A percentile compares a stretch with the other conserved stretches of the same genome.
Evolutionary conservation across 1,139 yeast genomes (phyloP).

Genomic region (Saccharomycopsis phalli): DNA sequence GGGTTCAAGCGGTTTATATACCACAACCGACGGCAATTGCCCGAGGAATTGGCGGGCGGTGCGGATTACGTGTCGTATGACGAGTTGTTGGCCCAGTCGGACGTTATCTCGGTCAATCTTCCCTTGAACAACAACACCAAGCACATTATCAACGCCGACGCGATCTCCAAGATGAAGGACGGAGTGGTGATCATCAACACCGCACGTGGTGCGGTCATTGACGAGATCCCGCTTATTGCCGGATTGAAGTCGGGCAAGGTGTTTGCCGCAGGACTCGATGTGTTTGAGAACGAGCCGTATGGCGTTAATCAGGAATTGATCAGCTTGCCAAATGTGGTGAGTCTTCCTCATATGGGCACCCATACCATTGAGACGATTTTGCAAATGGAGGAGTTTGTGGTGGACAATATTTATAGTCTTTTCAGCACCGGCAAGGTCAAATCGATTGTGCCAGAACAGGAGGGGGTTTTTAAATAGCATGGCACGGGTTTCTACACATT

Average conservation of each 20-base stretch:
- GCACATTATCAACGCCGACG: constrained; percentile 47
- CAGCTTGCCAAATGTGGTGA: constrained; percentile 42
- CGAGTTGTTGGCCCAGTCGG: constrained; percentile 44
- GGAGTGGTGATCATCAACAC: constrained; percentile 35
- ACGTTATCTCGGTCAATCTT: constrained; percentile 51
- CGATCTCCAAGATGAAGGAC: constrained; percentile 32
- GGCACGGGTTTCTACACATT: too few species aligned
- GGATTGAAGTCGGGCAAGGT: constrained; percentile 63
- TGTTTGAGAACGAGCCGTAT: constrained; percentile 71
- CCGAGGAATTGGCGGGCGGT: constrained; percentile 46
- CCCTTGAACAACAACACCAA: constrained; percentile 52
- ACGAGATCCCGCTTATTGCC: constrained; percentile 52
- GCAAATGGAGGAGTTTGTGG: constrained; percentile 46
- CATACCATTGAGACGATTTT: constrained; percentile 50
- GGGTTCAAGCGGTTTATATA: constrained; percentile 54
- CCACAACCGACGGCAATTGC: constrained; percentile 48
- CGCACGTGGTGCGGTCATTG: constrained; percentile 68
- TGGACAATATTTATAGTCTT: constrained; percentile 31
- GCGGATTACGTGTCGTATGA: constrained; percentile 51
- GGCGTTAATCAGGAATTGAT: constrained; percentile 51
- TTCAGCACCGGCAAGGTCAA: constrained; percentile 52
- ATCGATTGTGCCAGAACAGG: constrained; percentile 61
- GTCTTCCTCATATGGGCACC: constrained; percentile 81
- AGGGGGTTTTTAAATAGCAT: constrained; percentile 14
- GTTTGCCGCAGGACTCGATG: constrained; percentile 75